phyloP scores from a whole-genome alignment of 1,284 basidiomycete species.

The Moesziomyces parantarcticus region DNA sequence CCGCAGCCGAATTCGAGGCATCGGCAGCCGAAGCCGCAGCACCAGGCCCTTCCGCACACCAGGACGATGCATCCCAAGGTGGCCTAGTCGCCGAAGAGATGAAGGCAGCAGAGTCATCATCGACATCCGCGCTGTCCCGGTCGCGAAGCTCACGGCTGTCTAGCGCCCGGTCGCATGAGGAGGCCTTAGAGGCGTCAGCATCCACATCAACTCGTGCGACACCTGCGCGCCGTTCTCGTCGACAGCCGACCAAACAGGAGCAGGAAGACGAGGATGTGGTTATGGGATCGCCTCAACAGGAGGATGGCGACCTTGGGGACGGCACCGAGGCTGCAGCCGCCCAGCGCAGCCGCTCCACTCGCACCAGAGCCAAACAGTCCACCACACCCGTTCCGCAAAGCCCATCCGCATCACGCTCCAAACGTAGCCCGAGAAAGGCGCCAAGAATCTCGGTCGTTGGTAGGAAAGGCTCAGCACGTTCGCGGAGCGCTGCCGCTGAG shows the following conservation, averaged over 20 bases:
- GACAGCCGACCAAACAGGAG: slow-evolving; percentile 30
- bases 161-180: slow-evolving; percentile 28
- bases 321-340: slow-evolving; percentile 10
- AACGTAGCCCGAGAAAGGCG: slow-evolving; percentile 23
- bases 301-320: slow-evolving; percentile 7
- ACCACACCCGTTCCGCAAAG: slow-evolving; percentile 31
- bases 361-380: slow-evolving; percentile 26
- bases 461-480: slow-evolving; percentile 8
- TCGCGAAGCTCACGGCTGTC: slow-evolving; percentile 27
- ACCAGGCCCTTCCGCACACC: slow-evolving; percentile 1
- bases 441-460: slow-evolving; percentile 22
- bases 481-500: slow-evolving; percentile 10
- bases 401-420: slow-evolving; percentile 11
- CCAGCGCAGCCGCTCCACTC: slow-evolving; percentile 25
- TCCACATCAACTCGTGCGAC: slow-evolving; percentile 16
- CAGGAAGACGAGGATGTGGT: slow-evolving; percentile 19
- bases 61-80: neutral
- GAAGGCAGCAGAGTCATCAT: slow-evolving; percentile 11
- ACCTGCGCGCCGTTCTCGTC: slow-evolving; percentile 38
- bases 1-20: neutral
- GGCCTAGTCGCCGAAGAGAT: slow-evolving; percentile 26
- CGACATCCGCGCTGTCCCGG: slow-evolving; percentile 14
- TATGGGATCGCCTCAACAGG: slow-evolving; percentile 12
- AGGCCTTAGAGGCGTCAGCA: slow-evolving; percentile 14
- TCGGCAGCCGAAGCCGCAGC: neutral